Base-by-base conservation (phyloP, 2,329 filamentous ascomycete genomes). In the Diplodia seriata region DNA sequence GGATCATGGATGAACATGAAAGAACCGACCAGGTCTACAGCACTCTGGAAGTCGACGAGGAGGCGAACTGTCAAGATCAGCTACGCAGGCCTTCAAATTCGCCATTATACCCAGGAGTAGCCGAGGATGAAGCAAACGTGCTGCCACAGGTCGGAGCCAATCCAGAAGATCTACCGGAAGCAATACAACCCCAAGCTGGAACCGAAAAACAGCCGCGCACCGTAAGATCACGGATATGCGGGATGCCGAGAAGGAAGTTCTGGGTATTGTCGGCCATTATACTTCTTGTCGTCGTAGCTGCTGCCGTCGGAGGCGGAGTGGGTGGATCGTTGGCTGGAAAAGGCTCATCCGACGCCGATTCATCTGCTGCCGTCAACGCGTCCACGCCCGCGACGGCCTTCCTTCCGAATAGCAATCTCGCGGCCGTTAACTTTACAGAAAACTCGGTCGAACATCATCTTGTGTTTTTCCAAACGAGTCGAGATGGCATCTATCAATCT, bases 401-500 rank as follows among this genome's bases (percentile, higher is more conserved):
- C 31, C 57, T 62, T 14, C 57, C 57, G 1, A 62, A 33, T 15
- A 62, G 40, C 15, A 33, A 62, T 15, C 23, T 62, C n/a, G 40
- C 29, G 14, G 57, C 57, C 5, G 40, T 62, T 1, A 62, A 62
- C 18, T 62, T 49, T 8, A 62, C 57, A 3, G 1, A 62, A 9
- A n/a, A 20, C 1, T 20, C 18, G 3, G n/a, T 50, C 8, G 11
- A n/a, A 0, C 38, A 49, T 9, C 40, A 50, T 8, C 40, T 26
- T 9, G 40, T 62, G 1, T 62, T 62, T 18, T 62, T 62, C 12
- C 40, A 62, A 12, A 62, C 40, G 1, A 4, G 14, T 0, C 29
- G 29, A 2, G 40, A 62, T n/a, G 26, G 57, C 9, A 62, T 62
- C 18, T 62, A 62, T 14, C 40, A 62, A n/a, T 33, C 57, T n/a